Percentiles rank a stretch among this genome's conserved stretches.
phyloP scores from a whole-genome alignment of 139 green algal genomes.

The Spirogloea muscicola region DNA sequence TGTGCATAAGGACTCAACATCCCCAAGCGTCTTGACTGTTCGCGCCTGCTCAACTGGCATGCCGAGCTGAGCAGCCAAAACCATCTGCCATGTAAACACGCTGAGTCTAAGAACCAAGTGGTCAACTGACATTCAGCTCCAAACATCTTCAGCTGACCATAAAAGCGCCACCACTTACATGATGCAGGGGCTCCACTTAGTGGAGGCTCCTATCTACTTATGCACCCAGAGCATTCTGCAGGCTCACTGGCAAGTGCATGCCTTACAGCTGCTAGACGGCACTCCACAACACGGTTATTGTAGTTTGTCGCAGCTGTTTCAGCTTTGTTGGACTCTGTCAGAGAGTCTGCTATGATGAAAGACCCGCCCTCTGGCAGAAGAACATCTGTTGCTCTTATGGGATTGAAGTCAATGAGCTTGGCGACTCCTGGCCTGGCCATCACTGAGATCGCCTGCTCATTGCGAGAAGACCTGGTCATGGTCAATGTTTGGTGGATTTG shows the following conservation, averaged over 20 bases:
- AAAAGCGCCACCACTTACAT: too few species aligned
- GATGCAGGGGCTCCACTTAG: too few species aligned
- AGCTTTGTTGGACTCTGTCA: slow-evolving; percentile 88
- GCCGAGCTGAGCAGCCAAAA: slow-evolving; percentile 15
- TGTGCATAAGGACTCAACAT: slow-evolving; percentile 15
- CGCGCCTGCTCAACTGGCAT: background rate
- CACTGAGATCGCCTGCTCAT: slow-evolving; percentile 84
- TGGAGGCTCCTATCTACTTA: too few species aligned
- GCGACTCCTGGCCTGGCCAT: slow-evolving; percentile 73
- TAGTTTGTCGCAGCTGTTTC: slow-evolving; percentile 78
- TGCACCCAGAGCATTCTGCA: too few species aligned
- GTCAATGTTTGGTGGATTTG: background rate
- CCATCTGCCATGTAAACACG: too few species aligned
- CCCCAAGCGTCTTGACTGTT: background rate
- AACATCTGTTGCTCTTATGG: slow-evolving; percentile 77
- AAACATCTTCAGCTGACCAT: too few species aligned
- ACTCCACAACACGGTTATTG: slow-evolving; percentile 96
- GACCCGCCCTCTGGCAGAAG: slow-evolving; percentile 67
- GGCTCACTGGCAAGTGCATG: too few species aligned
- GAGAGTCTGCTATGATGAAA: slow-evolving; percentile 93
- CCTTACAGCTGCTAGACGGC: slow-evolving; percentile 72
- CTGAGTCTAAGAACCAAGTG: too few species aligned
- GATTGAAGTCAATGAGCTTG: slow-evolving; percentile 77
- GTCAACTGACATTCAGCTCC: too few species aligned
- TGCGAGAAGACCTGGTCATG: background rate